phyloP scores from a whole-genome alignment of 2,329 filamentous ascomycete species.

The Davidsoniella virescens region DNA sequence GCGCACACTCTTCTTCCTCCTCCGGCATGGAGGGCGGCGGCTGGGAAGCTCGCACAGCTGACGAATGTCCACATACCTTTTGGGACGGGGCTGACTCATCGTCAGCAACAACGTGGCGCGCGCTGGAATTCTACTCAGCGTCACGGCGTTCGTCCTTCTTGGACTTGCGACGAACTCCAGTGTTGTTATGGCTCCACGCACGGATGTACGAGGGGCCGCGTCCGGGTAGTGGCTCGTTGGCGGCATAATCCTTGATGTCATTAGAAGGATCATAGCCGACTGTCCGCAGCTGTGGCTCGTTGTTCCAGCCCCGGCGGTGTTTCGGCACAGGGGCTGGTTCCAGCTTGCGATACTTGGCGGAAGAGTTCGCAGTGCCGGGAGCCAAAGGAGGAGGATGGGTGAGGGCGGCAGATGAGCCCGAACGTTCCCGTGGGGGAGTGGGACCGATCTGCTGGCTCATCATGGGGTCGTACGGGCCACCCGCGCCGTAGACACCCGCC shows the following conservation, averaged over 20 bases:
- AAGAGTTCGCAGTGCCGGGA: background rate
- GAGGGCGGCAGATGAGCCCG: conserved; percentile 3
- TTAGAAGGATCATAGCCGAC: conserved; percentile 38
- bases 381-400: conserved; percentile 1
- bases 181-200: conserved; percentile 35
- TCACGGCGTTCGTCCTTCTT: conserved; percentile 12
- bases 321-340: conserved; percentile 40
- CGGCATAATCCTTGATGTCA: conserved; percentile 41
- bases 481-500: conserved; percentile 4
- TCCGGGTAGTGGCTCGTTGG: conserved; percentile 37
- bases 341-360: conserved; percentile 37
- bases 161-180: conserved; percentile 4
- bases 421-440: conserved; percentile 6
- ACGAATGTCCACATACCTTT: no score
- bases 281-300: conserved; percentile 38
- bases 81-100: background rate
- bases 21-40: background rate
- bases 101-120: conserved; percentile 5
- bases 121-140: conserved; percentile 13
- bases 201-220: conserved; percentile 40
- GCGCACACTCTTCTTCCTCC: background rate
- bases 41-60: no score
- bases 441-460: conserved; percentile 1
- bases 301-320: conserved; percentile 29
- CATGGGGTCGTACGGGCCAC: conserved; percentile 4